phyloP scores from a whole-genome alignment of 768 basidiomycete genomes.

The Naganishia randhawae region DNA sequence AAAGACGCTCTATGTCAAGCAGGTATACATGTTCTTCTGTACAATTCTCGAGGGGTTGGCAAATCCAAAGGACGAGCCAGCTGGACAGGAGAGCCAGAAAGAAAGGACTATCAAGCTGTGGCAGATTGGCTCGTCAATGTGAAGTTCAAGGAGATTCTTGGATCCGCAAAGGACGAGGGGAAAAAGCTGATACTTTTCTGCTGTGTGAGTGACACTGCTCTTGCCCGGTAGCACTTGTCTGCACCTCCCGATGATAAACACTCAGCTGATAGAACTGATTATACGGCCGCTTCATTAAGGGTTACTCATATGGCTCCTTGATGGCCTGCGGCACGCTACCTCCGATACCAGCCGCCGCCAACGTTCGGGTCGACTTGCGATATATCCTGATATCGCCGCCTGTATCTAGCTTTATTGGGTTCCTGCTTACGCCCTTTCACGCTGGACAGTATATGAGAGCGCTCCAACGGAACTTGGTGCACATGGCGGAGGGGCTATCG shows the following conservation, averaged over 20 bases:
- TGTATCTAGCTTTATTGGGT: conserved; percentile 15
- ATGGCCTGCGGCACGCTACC: conserved; percentile 10
- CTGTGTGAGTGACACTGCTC: conserved; percentile 14
- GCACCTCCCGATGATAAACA: too few relatives aligned
- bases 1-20: not conserved
- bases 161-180: too few relatives aligned
- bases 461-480: not conserved
- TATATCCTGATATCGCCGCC: conserved; percentile 31
- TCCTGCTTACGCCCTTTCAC: conserved; percentile 27
- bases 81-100: conserved; percentile 27
- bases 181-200: not conserved
- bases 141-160: not conserved
- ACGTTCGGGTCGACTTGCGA: not conserved
- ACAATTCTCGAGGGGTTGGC: conserved; percentile 26
- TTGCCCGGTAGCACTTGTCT: not conserved
- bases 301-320: conserved; percentile 28
- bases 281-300: too few relatives aligned
- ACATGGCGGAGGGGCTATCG: not conserved
- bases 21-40: conserved; percentile 16
- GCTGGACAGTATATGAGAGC: conserved; percentile 1
- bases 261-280: too few relatives aligned
- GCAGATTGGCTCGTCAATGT: conserved; percentile 14
- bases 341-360: not conserved
- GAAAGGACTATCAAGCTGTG: conserved; percentile 23
- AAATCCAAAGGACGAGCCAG: conserved; percentile 12